phyloP scores from a whole-genome alignment of 176 grass and related monocot genomes.

The Stipa capillata region DNA sequence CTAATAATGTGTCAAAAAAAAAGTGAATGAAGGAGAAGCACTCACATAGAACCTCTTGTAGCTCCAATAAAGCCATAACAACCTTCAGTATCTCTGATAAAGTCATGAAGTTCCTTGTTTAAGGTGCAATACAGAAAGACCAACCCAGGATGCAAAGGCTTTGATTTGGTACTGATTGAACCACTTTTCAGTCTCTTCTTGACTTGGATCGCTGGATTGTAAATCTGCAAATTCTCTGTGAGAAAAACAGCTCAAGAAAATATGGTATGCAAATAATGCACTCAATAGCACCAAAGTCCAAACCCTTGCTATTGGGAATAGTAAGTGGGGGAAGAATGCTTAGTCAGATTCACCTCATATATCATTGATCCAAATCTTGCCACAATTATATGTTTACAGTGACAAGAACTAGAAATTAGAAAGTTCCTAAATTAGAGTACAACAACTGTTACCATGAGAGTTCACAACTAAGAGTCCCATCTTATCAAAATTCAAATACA shows the following conservation, averaged over 20 bases:
- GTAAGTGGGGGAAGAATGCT: background rate
- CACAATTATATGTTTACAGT: background rate
- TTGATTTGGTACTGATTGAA: conserved; percentile 39
- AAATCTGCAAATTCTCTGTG: conserved; percentile 48
- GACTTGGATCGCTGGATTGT: conserved; percentile 58
- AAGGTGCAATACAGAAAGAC: conserved; percentile 74
- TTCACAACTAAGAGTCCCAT: background rate
- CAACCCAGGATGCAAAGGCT: conserved; percentile 66
- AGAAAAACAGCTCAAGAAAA: background rate
- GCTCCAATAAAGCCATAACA: conserved; percentile 78
- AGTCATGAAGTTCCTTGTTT: conserved; percentile 81
- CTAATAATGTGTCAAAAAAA: background rate
- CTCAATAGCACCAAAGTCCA: background rate
- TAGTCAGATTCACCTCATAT: background rate
- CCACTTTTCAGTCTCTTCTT: conserved; percentile 62
- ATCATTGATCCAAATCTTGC: background rate
- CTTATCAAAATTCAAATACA: background rate
- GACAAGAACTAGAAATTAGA: background rate
- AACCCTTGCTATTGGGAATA: background rate
- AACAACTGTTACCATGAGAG: background rate
- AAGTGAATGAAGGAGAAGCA: background rate
- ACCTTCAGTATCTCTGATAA: conserved; percentile 60
- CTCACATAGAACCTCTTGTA: conserved; percentile 66
- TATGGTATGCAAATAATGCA: background rate
- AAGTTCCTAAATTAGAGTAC: background rate